Conservation (phyloP, 805 yeast species). For the Ogataea trehalophila region DNA sequence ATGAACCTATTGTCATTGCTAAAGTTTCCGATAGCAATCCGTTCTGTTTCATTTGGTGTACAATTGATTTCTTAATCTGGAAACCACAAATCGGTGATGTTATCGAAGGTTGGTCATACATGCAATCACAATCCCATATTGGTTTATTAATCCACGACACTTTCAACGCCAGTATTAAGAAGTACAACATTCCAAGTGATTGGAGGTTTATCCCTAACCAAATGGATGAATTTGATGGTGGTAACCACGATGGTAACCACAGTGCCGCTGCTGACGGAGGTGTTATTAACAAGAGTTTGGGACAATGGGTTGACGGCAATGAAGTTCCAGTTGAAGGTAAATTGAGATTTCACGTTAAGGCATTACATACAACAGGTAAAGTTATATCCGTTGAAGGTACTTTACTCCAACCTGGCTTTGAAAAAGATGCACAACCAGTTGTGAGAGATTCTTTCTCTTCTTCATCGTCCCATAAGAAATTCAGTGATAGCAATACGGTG, state of each 20-base stretch:
- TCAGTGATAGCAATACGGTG: conserved; percentile 22
- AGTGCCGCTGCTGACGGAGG: conserved; percentile 19
- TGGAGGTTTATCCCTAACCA: conserved; percentile 86
- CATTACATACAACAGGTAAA: conserved; percentile 71
- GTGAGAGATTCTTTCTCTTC: conserved; percentile 30
- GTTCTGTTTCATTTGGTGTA: conserved; percentile 82
- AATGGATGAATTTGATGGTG: conserved; percentile 46
- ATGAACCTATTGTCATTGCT: conserved; percentile 44
- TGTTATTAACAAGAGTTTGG: conserved; percentile 45
- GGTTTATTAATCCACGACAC: conserved; percentile 89
- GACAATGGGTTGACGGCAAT: conserved; percentile 81
- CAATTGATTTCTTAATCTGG: conserved; percentile 84
- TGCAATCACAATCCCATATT: conserved; percentile 93
- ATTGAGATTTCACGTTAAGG: conserved; percentile 66
- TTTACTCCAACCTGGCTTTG: conserved; percentile 54
- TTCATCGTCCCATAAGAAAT: conserved; percentile 35
- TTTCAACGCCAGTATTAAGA: conserved; percentile 88
- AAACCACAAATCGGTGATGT: conserved; percentile 83
- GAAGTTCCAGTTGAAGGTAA: conserved; percentile 80
- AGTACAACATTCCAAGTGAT: conserved; percentile 73
- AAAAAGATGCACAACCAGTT: conserved; percentile 49
- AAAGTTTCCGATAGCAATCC: conserved; percentile 76
- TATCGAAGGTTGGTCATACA: conserved; percentile 80
- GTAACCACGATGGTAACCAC: conserved; percentile 18
- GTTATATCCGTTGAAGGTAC: conserved; percentile 90